Conservation (phyloP, 106 monocot genomes). For the Dendrobium officinale region DNA sequence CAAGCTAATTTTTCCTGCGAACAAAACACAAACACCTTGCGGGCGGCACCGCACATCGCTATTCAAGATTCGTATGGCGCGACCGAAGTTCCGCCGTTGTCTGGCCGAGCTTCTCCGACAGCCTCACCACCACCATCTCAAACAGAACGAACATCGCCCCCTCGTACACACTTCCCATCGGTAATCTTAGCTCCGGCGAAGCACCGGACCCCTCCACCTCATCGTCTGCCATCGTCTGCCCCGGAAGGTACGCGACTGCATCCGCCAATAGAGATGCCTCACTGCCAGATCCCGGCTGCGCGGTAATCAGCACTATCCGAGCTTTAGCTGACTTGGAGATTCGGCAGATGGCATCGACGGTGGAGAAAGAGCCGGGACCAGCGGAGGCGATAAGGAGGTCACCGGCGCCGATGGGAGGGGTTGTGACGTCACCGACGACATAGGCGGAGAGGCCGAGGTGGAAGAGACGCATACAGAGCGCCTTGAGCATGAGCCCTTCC, state of each 20-base stretch:
- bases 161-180: slow-evolving; percentile 93
- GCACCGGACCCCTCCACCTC: slow-evolving; percentile 26
- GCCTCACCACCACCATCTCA: slow-evolving; percentile 69
- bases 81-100: slow-evolving; percentile 39
- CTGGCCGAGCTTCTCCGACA: slow-evolving; percentile 34
- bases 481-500: slow-evolving; percentile 82
- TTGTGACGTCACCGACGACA: slow-evolving; percentile 78
- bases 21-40: background rate
- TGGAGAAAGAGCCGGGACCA: slow-evolving; percentile 83
- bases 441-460: slow-evolving; percentile 83
- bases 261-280: slow-evolving; percentile 41
- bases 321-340: slow-evolving; percentile 52
- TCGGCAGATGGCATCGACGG: slow-evolving; percentile 76
- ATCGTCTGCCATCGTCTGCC: slow-evolving; percentile 78
- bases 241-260: slow-evolving; percentile 57
- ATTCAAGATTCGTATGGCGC: slow-evolving; percentile 88
- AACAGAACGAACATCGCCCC: slow-evolving; percentile 95
- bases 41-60: background rate
- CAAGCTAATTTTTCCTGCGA: background rate
- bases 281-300: slow-evolving; percentile 45
- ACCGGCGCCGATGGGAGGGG: slow-evolving; percentile 55
- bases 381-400: slow-evolving; percentile 92
- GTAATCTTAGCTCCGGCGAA: slow-evolving; percentile 25
- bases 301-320: slow-evolving; percentile 63
- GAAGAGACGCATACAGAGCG: slow-evolving; percentile 91